A percentile compares a stretch with the other conserved stretches of the same genome.
Conservation (phyloP, 2,329 filamentous ascomycete genomes). For the Diaporthe vexans region DNA sequence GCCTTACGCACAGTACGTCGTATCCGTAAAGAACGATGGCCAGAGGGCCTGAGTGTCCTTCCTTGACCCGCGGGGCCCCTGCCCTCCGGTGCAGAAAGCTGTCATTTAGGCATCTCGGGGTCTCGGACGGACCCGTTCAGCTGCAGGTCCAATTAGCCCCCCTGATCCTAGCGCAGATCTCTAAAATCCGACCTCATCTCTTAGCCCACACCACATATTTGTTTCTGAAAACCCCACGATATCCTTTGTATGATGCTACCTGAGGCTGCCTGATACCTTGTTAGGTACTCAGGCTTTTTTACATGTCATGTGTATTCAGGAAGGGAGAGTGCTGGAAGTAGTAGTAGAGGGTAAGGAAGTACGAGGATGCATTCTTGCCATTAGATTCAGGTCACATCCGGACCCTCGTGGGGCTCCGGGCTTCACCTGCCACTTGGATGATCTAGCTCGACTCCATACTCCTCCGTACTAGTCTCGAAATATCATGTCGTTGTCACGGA, state of each 20-base stretch:
- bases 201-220: neutral
- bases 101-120: slow-evolving; percentile 26
- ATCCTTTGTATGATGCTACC: no score
- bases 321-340: no score
- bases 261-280: no score
- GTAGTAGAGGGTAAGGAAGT: no score
- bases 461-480: neutral
- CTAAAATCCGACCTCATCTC: slow-evolving; percentile 4
- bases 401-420: neutral
- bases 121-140: slow-evolving; percentile 27
- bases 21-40: neutral
- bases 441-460: neutral
- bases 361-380: no score
- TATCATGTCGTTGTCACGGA: neutral
- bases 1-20: slow-evolving; percentile 4
- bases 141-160: slow-evolving; percentile 13
- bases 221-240: no score
- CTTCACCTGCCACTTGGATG: no score
- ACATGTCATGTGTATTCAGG: no score
- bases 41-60: neutral
- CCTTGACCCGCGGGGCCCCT: neutral
- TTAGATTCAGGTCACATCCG: neutral
- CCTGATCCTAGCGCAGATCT: slow-evolving; percentile 31
- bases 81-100: slow-evolving; percentile 8
- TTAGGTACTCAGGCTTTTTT: no score